These are phyloP conservation scores for Brassica carinata DNA, from an alignment of 345 rosid species.

Conservation along the genomic window DNA sequence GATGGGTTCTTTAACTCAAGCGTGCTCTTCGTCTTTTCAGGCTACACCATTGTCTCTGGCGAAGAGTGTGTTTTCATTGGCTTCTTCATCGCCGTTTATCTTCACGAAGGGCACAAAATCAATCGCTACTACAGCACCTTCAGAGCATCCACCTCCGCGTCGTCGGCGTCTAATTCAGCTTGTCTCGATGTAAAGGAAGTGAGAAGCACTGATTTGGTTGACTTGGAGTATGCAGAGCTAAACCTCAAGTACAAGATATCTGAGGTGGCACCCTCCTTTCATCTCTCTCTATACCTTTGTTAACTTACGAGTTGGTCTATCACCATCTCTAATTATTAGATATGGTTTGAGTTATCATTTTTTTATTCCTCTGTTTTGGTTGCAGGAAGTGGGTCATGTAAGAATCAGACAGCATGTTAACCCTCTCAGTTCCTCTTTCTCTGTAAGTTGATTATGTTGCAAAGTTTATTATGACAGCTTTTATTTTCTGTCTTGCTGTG, in stretches of 20 bases:
- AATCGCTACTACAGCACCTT: too few species aligned
- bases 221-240: constrained; percentile 78
- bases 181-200: constrained; percentile 39
- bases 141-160: constrained; percentile 19
- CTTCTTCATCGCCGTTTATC: constrained; percentile 33
- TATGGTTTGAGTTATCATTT: too few species aligned
- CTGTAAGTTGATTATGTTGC: too few species aligned
- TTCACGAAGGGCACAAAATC: constrained; percentile 16
- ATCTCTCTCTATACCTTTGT: not conserved
- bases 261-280: constrained; percentile 46
- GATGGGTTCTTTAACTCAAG: constrained; percentile 40
- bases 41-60: too few species aligned
- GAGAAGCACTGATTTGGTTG: constrained; percentile 65
- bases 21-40: constrained; percentile 25
- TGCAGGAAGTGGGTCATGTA: constrained; percentile 74
- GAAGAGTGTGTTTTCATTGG: constrained; percentile 37
- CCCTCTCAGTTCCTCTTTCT: constrained; percentile 79
- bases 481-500: not conserved
- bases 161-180: constrained; percentile 29
- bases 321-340: too few species aligned
- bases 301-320: too few species aligned
- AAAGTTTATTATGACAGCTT: constrained; percentile 13
- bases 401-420: constrained; percentile 96
- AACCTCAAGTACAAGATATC: constrained; percentile 60
- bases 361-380: too few species aligned